phyloP scores from a whole-genome alignment of 768 basidiomycete genomes.

The Hortiboletus flavorubellus region DNA sequence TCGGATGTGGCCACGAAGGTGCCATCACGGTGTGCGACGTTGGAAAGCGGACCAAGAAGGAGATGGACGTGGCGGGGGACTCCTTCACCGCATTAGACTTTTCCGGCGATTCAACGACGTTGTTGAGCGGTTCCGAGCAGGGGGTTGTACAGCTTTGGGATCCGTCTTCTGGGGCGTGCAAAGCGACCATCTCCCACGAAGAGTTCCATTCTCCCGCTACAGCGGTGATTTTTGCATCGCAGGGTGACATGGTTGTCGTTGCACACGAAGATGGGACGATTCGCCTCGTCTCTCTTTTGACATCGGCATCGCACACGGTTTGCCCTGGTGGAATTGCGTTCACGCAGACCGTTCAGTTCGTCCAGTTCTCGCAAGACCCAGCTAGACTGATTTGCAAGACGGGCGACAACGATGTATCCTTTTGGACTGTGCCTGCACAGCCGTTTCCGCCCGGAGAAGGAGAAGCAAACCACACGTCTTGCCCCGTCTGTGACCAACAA shows the following conservation, averaged over 20 bases:
- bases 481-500: neutral
- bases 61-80: neutral
- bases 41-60: neutral
- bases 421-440: neutral
- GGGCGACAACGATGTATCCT: neutral
- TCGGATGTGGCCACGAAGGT: conserved; percentile 13
- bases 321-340: neutral
- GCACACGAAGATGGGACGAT: conserved; percentile 6
- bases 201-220: neutral
- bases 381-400: conserved; percentile 2
- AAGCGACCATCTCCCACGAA: neutral
- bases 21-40: conserved; percentile 3
- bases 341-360: neutral
- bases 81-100: conserved; percentile 10
- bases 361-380: conserved; percentile 5
- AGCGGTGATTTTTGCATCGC: conserved; percentile 7
- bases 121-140: conserved; percentile 11
- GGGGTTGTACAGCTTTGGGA: conserved; percentile 15
- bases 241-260: neutral
- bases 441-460: neutral
- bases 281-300: conserved; percentile 1
- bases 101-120: conserved; percentile 7
- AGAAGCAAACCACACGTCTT: neutral
- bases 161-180: conserved; percentile 1
- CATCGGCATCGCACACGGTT: neutral